Evolutionary conservation across 2,329 filamentous ascomycete species (phyloP), one percentile per base, ranked within the genome.

Genomic region (Septoria linicola): DNA sequence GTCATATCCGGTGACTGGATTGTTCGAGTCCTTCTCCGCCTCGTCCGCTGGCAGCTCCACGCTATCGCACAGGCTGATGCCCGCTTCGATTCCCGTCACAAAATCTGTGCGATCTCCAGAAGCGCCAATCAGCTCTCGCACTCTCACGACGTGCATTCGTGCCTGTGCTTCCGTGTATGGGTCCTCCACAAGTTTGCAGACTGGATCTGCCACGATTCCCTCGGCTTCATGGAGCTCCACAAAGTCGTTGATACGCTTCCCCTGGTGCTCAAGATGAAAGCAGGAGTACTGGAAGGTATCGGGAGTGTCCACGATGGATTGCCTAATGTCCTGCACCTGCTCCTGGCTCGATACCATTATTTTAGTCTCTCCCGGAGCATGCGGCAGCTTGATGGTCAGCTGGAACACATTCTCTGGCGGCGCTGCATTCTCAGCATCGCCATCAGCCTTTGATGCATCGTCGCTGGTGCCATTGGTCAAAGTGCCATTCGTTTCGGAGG

Each of bases 81-180:
- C 95, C 0, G 93, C 85, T 48, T 88, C 79, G 51, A 96, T 83
- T 54, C 93, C 93, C 63, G 95, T 87, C 36, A 95, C 80, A 49
- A 85, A 83, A 69, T 97, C 93, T 48, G 89, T 87, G 54, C 91
- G 85, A 70, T 96, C 84, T 35, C 90, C 90, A 35, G 92, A 85
- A 63, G 92, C 92, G 41, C 93, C 93, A 63, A 99, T 90, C 59
- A 99, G 80, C 68, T 99, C 93, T 58, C 93, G 82, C 55, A 96
- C 86, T 60, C 93, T 82, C 45, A 99, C 83, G 59, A 97, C 76
- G 72, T 99, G 93, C 78, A 99, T 87, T 59, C 95, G 85, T 23
- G 93, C 92, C 74, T 99, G 93, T 76, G 96, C 97, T 76, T 99
- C 93, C 36, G 89, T 99, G 72, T 99, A 99, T 39, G 95, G 89